A percentile compares a stretch with the other conserved stretches of the same genome.
phyloP scores from a whole-genome alignment of 768 basidiomycete genomes.

The Phaeotremella fagi region DNA sequence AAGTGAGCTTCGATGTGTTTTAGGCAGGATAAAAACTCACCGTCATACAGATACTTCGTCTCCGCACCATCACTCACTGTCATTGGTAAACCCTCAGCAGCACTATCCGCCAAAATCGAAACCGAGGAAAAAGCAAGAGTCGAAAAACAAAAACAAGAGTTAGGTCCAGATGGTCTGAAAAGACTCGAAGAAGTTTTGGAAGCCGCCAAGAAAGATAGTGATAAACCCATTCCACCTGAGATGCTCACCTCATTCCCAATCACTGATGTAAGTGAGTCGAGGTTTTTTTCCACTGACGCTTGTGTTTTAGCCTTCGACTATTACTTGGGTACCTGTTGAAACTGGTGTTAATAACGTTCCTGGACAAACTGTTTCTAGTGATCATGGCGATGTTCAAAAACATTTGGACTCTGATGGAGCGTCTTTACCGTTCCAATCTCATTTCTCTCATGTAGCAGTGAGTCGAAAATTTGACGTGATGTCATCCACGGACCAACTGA shows the following conservation, averaged over 20 bases:
- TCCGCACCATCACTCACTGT: conserved; percentile 69
- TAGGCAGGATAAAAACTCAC: not conserved
- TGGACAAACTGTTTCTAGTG: conserved; percentile 37
- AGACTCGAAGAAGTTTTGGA: conserved; percentile 65
- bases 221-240: conserved; percentile 70
- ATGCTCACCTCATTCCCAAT: conserved; percentile 82
- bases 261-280: conserved; percentile 59
- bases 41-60: conserved; percentile 64
- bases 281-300: not conserved
- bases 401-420: conserved; percentile 66
- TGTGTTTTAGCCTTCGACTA: conserved; percentile 54
- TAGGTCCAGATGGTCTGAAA: conserved; percentile 77
- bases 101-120: conserved; percentile 73
- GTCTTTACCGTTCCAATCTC: conserved; percentile 76
- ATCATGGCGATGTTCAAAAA: conserved; percentile 54
- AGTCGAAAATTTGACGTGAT: too few relatives aligned
- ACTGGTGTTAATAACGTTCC: conserved; percentile 46
- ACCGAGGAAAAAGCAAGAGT: conserved; percentile 73
- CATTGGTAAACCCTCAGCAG: conserved; percentile 79
- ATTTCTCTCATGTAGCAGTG: conserved; percentile 90
- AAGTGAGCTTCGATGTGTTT: conserved; percentile 54
- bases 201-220: conserved; percentile 80
- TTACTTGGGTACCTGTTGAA: conserved; percentile 82
- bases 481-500: too few relatives aligned
- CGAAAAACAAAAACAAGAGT: conserved; percentile 59